Evolutionary conservation across 2,329 filamentous ascomycete species (phyloP).

Genomic region (Coleophoma crateriformis): DNA sequence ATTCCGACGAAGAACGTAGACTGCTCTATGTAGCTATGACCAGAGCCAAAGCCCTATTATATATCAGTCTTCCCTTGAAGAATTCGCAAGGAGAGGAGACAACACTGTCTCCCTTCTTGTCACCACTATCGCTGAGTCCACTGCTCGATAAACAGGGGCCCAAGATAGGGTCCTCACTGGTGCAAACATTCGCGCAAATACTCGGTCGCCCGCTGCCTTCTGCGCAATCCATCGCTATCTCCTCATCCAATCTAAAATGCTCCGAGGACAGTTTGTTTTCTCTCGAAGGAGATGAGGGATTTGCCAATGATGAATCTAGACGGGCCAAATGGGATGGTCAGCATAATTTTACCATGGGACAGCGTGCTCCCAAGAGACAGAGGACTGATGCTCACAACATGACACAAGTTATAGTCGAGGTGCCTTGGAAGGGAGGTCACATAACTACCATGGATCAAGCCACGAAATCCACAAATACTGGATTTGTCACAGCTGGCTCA

Average conservation of each 20-base stretch:
- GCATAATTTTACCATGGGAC: constrained; percentile 15
- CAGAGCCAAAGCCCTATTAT: constrained; percentile 77
- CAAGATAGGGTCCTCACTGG: constrained; percentile 54
- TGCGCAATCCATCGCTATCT: constrained; percentile 35
- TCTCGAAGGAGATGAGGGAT: constrained; percentile 48
- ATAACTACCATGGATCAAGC: constrained; percentile 57
- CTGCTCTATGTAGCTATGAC: constrained; percentile 97
- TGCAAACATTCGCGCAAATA: constrained; percentile 66
- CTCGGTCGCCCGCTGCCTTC: constrained; percentile 56
- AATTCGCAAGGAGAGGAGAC: constrained; percentile 59
- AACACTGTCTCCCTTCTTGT: constrained; percentile 68
- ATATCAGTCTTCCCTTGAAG: constrained; percentile 73
- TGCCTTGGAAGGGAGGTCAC: constrained; percentile 31
- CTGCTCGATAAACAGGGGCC: constrained; percentile 61
- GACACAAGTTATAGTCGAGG: constrained; percentile 5
- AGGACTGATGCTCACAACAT: constrained; percentile 12
- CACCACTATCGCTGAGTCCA: constrained; percentile 42
- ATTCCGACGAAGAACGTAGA: constrained; percentile 80
- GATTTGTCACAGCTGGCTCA: constrained; percentile 23
- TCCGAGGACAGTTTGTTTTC: constrained; percentile 66
- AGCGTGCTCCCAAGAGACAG: constrained; percentile 21
- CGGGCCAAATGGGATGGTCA: constrained; percentile 29
- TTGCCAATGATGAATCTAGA: constrained; percentile 24
- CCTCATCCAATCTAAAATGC: constrained; percentile 46
- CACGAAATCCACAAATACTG: constrained; percentile 57